Conservation (phyloP, 2,329 filamentous ascomycete genomes). For the Coniochaeta hoffmannii region DNA sequence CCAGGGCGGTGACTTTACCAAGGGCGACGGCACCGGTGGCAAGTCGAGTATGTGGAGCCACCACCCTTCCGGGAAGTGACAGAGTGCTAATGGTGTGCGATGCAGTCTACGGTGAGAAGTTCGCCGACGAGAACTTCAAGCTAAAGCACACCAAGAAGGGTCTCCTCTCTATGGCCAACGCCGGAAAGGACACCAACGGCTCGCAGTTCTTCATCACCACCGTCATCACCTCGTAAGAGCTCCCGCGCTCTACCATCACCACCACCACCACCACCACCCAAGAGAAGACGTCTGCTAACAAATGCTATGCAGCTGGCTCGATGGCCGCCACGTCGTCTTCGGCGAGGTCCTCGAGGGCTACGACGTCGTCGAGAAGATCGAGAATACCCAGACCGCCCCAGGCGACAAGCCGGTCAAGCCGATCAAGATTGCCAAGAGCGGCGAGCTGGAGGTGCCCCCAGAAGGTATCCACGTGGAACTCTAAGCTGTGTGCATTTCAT, state of each 20-base stretch:
- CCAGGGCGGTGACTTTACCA: conserved; percentile 84
- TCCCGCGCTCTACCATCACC: too few species aligned
- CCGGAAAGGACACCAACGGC: conserved; percentile 78
- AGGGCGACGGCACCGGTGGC: conserved; percentile 73
- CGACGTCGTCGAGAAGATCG: conserved; percentile 71
- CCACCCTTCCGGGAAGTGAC: not conserved
- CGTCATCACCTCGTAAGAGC: conserved; percentile 60
- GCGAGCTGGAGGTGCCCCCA: conserved; percentile 72
- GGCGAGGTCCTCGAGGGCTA: conserved; percentile 84
- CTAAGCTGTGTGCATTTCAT: conserved; percentile 38
- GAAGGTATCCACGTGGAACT: conserved; percentile 94
- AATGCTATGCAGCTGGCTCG: conserved; percentile 77
- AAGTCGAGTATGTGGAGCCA: conserved; percentile 61
- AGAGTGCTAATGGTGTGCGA: not conserved
- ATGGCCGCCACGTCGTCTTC: conserved; percentile 80
- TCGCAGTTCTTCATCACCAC: conserved; percentile 92
- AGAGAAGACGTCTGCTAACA: not conserved
- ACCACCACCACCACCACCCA: too few species aligned
- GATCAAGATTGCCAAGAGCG: conserved; percentile 76
- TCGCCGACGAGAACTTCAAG: conserved; percentile 92
- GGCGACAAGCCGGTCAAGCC: conserved; percentile 62
- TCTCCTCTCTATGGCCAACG: conserved; percentile 78
- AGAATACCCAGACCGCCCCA: conserved; percentile 57
- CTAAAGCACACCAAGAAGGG: conserved; percentile 84
- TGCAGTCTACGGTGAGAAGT: conserved; percentile 75